A percentile compares a stretch with the other conserved stretches of the same genome.
These are phyloP conservation scores for Diplodia corticola DNA, from an alignment of 2,329 filamentous ascomycete species.

Conservation along the genomic window DNA sequence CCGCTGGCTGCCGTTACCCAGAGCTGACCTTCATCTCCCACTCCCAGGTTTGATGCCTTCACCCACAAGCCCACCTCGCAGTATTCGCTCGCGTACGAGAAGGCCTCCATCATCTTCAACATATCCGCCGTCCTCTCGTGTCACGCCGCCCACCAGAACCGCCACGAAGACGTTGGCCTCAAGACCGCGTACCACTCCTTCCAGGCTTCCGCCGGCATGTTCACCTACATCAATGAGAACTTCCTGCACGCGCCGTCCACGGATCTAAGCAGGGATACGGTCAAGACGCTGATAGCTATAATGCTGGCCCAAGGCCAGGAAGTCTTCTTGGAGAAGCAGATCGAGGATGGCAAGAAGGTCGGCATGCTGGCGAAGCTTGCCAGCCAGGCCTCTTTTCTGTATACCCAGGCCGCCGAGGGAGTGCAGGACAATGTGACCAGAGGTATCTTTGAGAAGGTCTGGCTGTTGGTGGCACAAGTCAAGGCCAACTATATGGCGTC, in stretches of 20 bases:
- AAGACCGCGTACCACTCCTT: conserved; percentile 98
- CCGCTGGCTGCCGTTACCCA: neutral
- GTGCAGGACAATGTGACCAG: conserved; percentile 90
- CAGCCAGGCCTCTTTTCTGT: conserved; percentile 85
- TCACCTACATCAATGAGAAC: conserved; percentile 99
- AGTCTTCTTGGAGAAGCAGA: conserved; percentile 95
- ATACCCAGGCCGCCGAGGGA: conserved; percentile 83
- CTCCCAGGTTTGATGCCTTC: conserved; percentile 91
- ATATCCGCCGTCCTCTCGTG: conserved; percentile 96
- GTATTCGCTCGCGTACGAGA: conserved; percentile 95
- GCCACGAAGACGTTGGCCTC: conserved; percentile 86
- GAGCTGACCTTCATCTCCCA: neutral
- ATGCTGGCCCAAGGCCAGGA: conserved; percentile 97
- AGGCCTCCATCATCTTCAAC: conserved; percentile 99
- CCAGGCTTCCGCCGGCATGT: conserved; percentile 98
- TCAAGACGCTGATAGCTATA: conserved; percentile 89
- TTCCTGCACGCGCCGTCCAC: conserved; percentile 95
- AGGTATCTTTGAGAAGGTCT: conserved; percentile 91
- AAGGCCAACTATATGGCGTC: conserved; percentile 84
- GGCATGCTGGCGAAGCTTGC: conserved; percentile 90
- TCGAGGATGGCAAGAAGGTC: conserved; percentile 88
- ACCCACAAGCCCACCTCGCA: conserved; percentile 97
- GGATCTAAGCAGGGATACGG: conserved; percentile 92
- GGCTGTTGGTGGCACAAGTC: conserved; percentile 80
- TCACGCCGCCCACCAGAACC: conserved; percentile 89